Base-by-base conservation (phyloP, 192 early-diverging fungal species). In the Entomortierella parvispora region DNA sequence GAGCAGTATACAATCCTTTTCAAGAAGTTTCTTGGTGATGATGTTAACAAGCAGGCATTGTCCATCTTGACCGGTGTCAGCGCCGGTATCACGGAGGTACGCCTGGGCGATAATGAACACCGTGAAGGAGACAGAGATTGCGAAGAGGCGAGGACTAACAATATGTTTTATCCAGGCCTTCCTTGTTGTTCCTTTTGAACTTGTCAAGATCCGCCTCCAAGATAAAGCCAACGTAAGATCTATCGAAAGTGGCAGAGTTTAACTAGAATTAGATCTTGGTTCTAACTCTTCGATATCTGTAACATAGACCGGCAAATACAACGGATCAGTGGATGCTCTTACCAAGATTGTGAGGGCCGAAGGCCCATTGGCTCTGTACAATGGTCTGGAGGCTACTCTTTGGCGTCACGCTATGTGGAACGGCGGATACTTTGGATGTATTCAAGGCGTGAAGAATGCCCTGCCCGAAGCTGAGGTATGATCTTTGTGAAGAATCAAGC, bases 391-490 rank as follows among this genome's bases (percentile, higher is more conserved):
- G 79, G 92, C 96, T 28, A 99, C 97, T 8, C 79, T 97, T 43
- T 94, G 93, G 91, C 88, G 97, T 49, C 97, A 99, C 71, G 95
- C 92, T 40, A 76, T 90, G 58, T 99, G 97, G 97, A 99, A 99
- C 82, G 95, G 94, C 75, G 97, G 95, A 54, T 97, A 96, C 88
- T 97, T 97, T 89, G 94, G 94, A 55, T 88, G 85, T 61, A 92
- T 93, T 72, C 87, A 86, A 59, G 84, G 71, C 43, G 87, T 97
- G 59, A 91, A 89, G 60, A 83, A 78, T 48, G 43, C 83, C 20
- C 71, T 98, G 46, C 97, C 95, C 45, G 93, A 96, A 84, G 89
- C 94, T 0, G 83, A 90, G 46, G 82, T 67, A 74, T 45, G 12
- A 18, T 3, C 49, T 33, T 23, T 12, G 15, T 2, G 44, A 45